Percentiles rank a stretch among this genome's conserved stretches.
Conservation (phyloP, 148 eudicot species). For the Dianthus caryophyllus region DNA sequence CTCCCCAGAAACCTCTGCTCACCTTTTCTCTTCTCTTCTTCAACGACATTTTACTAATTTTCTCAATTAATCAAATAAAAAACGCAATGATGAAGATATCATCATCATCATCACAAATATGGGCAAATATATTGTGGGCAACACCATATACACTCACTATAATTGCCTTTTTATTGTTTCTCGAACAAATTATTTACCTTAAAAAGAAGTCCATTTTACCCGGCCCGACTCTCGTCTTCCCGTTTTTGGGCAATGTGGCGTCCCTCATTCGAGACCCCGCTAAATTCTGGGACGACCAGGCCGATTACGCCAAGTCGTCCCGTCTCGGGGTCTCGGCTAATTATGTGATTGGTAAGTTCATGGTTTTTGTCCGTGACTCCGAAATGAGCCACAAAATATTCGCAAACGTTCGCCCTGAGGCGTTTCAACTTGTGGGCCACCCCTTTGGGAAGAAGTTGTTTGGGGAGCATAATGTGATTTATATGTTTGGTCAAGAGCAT, state of each 20-base stretch:
- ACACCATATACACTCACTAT: slow-evolving; percentile 37
- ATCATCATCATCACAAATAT: slow-evolving; percentile 12
- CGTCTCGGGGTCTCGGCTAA: slow-evolving; percentile 61
- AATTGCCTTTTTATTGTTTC: slow-evolving; percentile 25
- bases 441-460: slow-evolving; percentile 82
- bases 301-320: slow-evolving; percentile 45
- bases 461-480: slow-evolving; percentile 74
- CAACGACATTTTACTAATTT: no score
- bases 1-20: no score
- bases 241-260: slow-evolving; percentile 59
- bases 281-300: slow-evolving; percentile 60
- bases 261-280: slow-evolving; percentile 54
- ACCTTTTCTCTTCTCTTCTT: no score
- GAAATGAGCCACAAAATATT: slow-evolving; percentile 68
- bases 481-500: slow-evolving; percentile 77
- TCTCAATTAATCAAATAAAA: no score
- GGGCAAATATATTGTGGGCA: slow-evolving; percentile 12
- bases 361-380: slow-evolving; percentile 45
- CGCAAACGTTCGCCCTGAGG: slow-evolving; percentile 71
- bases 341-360: slow-evolving; percentile 55
- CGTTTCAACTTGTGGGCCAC: slow-evolving; percentile 79
- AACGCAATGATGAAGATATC: no score
- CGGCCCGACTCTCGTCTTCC: slow-evolving; percentile 55
- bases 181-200: slow-evolving; percentile 51
- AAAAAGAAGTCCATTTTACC: slow-evolving; percentile 50